A percentile compares a stretch with the other conserved stretches of the same genome.
Evolutionary conservation across 495 filamentous ascomycete species (phyloP).

Genomic region (Podospora didyma): DNA sequence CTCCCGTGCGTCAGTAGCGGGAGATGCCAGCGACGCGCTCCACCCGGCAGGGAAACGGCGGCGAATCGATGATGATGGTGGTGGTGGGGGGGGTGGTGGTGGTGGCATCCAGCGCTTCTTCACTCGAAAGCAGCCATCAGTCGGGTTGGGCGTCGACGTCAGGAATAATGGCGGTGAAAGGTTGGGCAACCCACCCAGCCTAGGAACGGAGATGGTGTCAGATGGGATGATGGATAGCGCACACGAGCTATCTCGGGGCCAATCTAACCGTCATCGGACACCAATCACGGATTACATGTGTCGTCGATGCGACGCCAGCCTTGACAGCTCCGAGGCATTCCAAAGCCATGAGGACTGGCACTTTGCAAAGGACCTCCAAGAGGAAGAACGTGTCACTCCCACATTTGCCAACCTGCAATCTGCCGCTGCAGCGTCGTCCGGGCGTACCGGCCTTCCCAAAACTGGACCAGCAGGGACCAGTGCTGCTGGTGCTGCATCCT

Average conservation of each 20-base stretch:
- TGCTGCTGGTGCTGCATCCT: constrained; percentile 4
- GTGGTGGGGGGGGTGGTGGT: not conserved
- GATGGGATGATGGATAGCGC: not conserved
- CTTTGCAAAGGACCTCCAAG: constrained; percentile 81
- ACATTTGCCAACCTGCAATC: constrained; percentile 36
- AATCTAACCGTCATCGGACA: constrained; percentile 29
- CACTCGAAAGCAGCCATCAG: constrained; percentile 29
- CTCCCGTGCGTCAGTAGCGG: constrained; percentile 21
- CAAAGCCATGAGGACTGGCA: constrained; percentile 93
- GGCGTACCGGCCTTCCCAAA: constrained; percentile 23
- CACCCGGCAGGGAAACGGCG: constrained; percentile 49
- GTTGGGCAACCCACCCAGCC: constrained; percentile 22
- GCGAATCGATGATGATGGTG: constrained; percentile 40
- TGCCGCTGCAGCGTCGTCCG: constrained; percentile 19
- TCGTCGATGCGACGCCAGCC: constrained; percentile 55
- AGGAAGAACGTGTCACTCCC: constrained; percentile 45
- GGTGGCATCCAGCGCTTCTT: constrained; percentile 59
- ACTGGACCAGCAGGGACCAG: constrained; percentile 28
- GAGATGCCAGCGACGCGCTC: constrained; percentile 21
- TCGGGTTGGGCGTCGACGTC: constrained; percentile 23
- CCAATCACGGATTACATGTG: constrained; percentile 55
- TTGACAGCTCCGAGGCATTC: constrained; percentile 52
- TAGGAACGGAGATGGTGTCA: constrained; percentile 7
- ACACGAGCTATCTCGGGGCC: constrained; percentile 13
- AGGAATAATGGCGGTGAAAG: constrained; percentile 18